These are phyloP conservation scores for Ceratobasidium sp. DNA, from an alignment of 1,284 basidiomycete genomes.

Conservation along the genomic window DNA sequence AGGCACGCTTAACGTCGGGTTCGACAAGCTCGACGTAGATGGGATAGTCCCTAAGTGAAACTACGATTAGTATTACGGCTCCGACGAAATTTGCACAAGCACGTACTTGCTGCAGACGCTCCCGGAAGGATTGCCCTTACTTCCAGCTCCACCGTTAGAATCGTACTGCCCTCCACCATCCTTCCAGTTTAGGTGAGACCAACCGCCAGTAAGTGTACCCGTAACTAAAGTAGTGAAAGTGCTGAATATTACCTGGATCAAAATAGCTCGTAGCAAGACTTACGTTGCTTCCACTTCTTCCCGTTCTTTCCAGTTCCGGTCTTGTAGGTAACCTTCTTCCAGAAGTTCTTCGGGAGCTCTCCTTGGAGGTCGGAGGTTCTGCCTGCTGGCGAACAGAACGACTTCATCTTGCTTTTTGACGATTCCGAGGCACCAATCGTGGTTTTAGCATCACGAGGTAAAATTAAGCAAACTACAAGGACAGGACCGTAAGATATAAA, in stretches of 20 bases:
- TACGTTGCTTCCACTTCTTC: too few species aligned
- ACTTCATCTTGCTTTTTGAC: slow-evolving; percentile 42
- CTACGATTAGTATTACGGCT: background rate
- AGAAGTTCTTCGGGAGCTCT: slow-evolving; percentile 46
- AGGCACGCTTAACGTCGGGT: slow-evolving; percentile 52
- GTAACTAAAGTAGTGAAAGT: too few species aligned
- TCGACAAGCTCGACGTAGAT: slow-evolving; percentile 56
- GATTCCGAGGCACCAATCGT: slow-evolving; percentile 48
- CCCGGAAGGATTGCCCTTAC: slow-evolving; percentile 53
- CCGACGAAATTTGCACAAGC: too few species aligned
- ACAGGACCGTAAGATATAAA: background rate
- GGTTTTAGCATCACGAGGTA: slow-evolving; percentile 46
- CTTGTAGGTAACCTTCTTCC: slow-evolving; percentile 37
- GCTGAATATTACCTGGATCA: too few species aligned
- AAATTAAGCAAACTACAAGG: slow-evolving; percentile 15
- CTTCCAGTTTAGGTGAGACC: slow-evolving; percentile 45
- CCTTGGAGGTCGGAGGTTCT: slow-evolving; percentile 36
- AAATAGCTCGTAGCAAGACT: too few species aligned
- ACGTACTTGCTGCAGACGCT: slow-evolving; percentile 51
- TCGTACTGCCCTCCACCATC: slow-evolving; percentile 50
- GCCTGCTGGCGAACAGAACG: slow-evolving; percentile 45
- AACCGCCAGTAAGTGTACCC: slow-evolving; percentile 44
- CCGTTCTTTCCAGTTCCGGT: too few species aligned
- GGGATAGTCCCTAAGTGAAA: slow-evolving; percentile 47
- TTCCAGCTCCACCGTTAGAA: slow-evolving; percentile 45